Base-by-base conservation (phyloP, 129 eudicot species). In the Helianthus tuberosus region DNA sequence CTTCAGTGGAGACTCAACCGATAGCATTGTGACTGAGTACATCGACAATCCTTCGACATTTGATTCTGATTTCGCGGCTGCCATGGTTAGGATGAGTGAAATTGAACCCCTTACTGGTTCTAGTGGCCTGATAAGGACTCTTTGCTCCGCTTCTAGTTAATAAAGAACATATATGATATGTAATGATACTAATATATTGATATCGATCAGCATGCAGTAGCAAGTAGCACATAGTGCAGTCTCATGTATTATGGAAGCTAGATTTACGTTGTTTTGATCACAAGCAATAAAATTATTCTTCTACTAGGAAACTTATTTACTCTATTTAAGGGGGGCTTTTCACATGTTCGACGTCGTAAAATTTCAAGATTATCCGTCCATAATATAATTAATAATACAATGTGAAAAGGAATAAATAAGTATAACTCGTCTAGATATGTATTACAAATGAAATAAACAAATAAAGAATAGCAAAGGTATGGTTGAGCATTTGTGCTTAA, bases 21-120 rank as follows among this genome's bases (percentile, higher is more conserved):
- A 86, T 63, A 73, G 76, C 71, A 86, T 89, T 10, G 96, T 86
- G 3, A 46, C 16, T 0, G 83, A 75, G 44, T 89, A 86, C 53
- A 72, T 84, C 69, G 78, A 66, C n/a, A 77, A 74, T 44, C 85
- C 87, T 17, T 9, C 66, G 0, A 36, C 69, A 10, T 86, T 89
- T 63, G 55, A 47, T 0, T 44, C 77, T 10, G 96, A 89, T 77
- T 89, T 87, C 39, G 83, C 87, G 3, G 71, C 72, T 16, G 89
- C 92, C 50, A 87, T 87, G 92, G 53, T 84, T 59, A 81, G 75
- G 59, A 89, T 89, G 91, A 81, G 96, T 27, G 89, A 86, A 25
- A 74, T 89, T 44, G 36, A 55, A 1, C 82, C 85, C 17, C 87
- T 76, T 9, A 72, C 86, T 11, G 89, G 89, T 51, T 17, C 55